Conservation (phyloP, 2,329 filamentous ascomycete species). For the Scytalidium sp. region DNA sequence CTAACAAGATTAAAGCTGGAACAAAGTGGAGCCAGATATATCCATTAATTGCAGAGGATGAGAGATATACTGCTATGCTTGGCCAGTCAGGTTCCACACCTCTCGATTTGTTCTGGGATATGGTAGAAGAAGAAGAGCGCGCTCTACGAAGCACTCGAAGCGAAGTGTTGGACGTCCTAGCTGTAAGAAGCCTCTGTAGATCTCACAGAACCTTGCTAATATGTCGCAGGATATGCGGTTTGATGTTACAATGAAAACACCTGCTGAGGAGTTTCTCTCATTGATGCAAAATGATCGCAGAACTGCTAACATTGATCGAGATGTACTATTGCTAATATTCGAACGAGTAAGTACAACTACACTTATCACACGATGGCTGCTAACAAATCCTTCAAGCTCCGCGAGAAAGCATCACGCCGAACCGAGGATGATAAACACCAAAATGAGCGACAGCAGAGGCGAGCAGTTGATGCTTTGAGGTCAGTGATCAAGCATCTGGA, state of each 20-base stretch:
- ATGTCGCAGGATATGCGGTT: conserved; percentile 74
- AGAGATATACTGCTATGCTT: conserved; percentile 78
- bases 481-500: conserved; percentile 87
- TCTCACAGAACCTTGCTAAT: conserved; percentile 32
- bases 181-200: conserved; percentile 54
- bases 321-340: conserved; percentile 78
- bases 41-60: conserved; percentile 72
- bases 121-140: conserved; percentile 89
- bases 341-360: conserved; percentile 58
- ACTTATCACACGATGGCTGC: background rate
- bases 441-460: conserved; percentile 80
- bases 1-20: conserved; percentile 83
- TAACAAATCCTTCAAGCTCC: conserved; percentile 51
- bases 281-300: conserved; percentile 83
- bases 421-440: conserved; percentile 80
- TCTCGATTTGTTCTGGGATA: conserved; percentile 92
- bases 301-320: conserved; percentile 81
- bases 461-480: conserved; percentile 79
- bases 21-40: conserved; percentile 86
- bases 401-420: conserved; percentile 80
- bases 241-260: conserved; percentile 83
- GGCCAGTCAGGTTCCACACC: conserved; percentile 83
- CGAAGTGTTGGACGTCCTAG: conserved; percentile 81
- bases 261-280: conserved; percentile 81
- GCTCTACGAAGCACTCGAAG: conserved; percentile 78